Conservation (phyloP, 768 basidiomycete species). For the Collybiopsis luxurians region DNA sequence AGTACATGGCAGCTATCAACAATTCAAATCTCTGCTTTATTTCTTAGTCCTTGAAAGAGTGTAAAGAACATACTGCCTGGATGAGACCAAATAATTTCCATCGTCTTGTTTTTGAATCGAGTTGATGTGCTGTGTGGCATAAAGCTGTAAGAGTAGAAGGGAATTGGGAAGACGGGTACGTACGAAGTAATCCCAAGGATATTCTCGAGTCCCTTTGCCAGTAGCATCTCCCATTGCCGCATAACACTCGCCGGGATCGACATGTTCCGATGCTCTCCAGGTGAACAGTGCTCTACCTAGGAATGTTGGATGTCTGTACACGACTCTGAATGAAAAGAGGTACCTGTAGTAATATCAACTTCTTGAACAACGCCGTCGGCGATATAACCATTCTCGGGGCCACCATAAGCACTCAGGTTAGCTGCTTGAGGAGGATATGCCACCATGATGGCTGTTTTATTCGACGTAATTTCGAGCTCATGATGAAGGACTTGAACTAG, state of each 20-base stretch:
- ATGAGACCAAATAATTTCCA: conserved; percentile 17
- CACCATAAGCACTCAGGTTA: background rate
- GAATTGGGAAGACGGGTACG: background rate
- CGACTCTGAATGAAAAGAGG: too few relatives aligned
- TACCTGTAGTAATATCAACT: background rate
- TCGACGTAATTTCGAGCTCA: background rate
- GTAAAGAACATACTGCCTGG: background rate
- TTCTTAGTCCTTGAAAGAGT: too few relatives aligned
- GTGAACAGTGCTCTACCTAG: background rate
- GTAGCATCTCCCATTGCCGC: background rate
- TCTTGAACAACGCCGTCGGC: conserved; percentile 2
- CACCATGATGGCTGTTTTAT: background rate
- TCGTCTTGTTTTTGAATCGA: conserved; percentile 9
- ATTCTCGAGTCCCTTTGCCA: background rate
- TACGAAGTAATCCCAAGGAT: conserved; percentile 7
- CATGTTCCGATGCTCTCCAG: background rate
- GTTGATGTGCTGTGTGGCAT: background rate
- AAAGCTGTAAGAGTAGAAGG: background rate
- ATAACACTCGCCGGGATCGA: conserved; percentile 5
- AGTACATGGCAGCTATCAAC: conserved; percentile 12
- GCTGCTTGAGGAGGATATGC: conserved; percentile 1
- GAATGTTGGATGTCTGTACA: too few relatives aligned
- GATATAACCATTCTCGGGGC: background rate
- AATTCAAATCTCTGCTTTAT: background rate
- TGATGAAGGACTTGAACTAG: background rate